Percentiles rank a stretch among this genome's conserved stretches.
Evolutionary conservation across 768 basidiomycete species (phyloP).

Genomic region (Tulasnella sp.): DNA sequence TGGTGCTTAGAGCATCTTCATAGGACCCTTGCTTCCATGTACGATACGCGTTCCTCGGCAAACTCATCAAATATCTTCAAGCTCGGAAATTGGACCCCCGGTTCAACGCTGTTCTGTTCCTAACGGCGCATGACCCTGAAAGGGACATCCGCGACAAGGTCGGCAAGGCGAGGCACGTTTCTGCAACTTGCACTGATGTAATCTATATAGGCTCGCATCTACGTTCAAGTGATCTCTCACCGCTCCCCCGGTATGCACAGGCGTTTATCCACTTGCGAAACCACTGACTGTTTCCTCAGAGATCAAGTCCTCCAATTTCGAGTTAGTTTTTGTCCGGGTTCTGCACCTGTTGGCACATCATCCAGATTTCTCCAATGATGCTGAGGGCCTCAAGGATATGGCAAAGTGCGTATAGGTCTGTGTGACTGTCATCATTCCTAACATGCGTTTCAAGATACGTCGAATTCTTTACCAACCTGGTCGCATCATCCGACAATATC

Average conservation of each 20-base stretch:
- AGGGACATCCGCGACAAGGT: constrained; percentile 72
- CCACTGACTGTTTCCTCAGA: constrained; percentile 41
- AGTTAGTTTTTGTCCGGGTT: constrained; percentile 81
- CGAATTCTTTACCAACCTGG: constrained; percentile 79
- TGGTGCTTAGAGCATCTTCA: constrained; percentile 9
- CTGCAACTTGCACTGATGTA: not conserved
- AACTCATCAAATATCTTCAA: constrained; percentile 68
- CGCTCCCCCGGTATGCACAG: constrained; percentile 36
- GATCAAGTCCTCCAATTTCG: constrained; percentile 67
- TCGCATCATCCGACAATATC: constrained; percentile 80
- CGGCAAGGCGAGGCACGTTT: not conserved
- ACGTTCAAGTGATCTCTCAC: constrained; percentile 30
- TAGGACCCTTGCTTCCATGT: constrained; percentile 91
- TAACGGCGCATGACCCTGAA: constrained; percentile 92
- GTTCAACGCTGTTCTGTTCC: constrained; percentile 84
- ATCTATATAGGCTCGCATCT: constrained; percentile 36
- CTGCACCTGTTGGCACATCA: constrained; percentile 91
- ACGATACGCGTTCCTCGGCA: constrained; percentile 73
- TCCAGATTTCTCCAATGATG: constrained; percentile 77
- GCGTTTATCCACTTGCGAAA: not conserved
- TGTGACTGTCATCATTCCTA: constrained; percentile 18
- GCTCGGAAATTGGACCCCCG: constrained; percentile 65
- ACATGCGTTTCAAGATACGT: constrained; percentile 64
- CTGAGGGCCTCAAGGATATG: constrained; percentile 74
- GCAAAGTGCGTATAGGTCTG: constrained; percentile 62